phyloP scores from a whole-genome alignment of 2,329 filamentous ascomycete genomes.

The Penicillium occitanis region DNA sequence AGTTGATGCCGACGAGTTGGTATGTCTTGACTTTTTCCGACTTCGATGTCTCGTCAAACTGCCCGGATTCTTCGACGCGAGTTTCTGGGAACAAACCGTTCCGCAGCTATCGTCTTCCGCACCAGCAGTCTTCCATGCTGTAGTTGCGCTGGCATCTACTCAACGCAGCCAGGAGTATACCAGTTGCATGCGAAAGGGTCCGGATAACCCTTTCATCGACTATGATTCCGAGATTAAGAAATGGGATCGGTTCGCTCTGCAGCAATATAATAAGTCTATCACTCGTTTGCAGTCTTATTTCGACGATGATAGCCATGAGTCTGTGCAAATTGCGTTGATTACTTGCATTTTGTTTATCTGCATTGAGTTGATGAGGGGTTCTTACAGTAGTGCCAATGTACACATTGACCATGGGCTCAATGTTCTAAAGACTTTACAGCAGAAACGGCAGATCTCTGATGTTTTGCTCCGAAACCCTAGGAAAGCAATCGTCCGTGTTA shows the following conservation, averaged over 20 bases:
- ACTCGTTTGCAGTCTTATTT: conserved; percentile 9
- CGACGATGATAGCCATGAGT: conserved; percentile 11
- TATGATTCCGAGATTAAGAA: conserved; percentile 11
- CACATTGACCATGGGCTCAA: conserved; percentile 20
- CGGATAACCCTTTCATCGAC: conserved; percentile 7
- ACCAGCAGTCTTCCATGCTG: conserved; percentile 7
- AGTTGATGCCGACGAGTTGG: conserved; percentile 5
- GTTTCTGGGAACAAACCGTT: conserved; percentile 7
- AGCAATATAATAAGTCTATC: conserved; percentile 19
- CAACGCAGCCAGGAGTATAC: conserved; percentile 19
- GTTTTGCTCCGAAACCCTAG: too few species aligned
- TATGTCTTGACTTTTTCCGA: conserved; percentile 17
- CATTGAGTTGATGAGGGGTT: conserved; percentile 20
- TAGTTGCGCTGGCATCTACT: conserved; percentile 15
- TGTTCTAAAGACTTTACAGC: neutral
- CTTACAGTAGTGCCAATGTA: conserved; percentile 14
- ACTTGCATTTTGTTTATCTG: conserved; percentile 18
- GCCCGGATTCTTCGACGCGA: conserved; percentile 8
- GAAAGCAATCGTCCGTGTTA: conserved; percentile 3
- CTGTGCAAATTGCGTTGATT: conserved; percentile 15
- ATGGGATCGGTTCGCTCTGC: conserved; percentile 19
- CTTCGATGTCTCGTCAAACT: conserved; percentile 14
- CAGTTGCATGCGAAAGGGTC: conserved; percentile 11
- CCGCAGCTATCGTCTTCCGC: neutral
- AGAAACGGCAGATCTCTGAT: neutral